phyloP scores from a whole-genome alignment of 306 rosid species.

The Cyclanthera cordifolia region DNA sequence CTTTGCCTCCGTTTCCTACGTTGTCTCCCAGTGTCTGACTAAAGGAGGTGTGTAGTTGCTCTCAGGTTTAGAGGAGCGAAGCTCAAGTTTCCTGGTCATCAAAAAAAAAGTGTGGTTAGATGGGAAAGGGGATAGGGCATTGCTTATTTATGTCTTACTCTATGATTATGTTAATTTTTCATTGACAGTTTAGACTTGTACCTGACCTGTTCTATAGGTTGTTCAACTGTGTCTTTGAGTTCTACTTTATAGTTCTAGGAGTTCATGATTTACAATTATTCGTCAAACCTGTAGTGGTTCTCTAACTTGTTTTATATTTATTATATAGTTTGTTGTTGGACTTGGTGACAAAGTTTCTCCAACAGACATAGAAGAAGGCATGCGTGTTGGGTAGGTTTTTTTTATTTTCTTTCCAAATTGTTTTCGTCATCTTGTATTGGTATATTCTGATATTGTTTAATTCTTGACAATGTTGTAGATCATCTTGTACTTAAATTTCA shows the following conservation, averaged over 20 bases:
- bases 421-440: neutral
- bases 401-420: neutral
- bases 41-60: too few relatives aligned
- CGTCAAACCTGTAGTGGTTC: neutral
- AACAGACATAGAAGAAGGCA: constrained; percentile 97
- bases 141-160: neutral
- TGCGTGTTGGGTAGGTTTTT: constrained; percentile 91
- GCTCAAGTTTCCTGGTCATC: too few relatives aligned
- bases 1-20: too few relatives aligned
- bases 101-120: neutral
- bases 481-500: neutral
- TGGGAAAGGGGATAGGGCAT: neutral
- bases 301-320: constrained; percentile 25
- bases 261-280: neutral
- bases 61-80: too few relatives aligned
- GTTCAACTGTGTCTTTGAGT: too few relatives aligned
- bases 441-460: neutral
- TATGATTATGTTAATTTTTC: neutral
- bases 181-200: neutral
- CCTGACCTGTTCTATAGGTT: too few relatives aligned
- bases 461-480: neutral
- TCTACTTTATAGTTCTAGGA: neutral
- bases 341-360: constrained; percentile 99
- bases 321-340: constrained; percentile 88
- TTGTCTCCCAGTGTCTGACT: too few relatives aligned